Base-by-base conservation (phyloP, 2,329 filamentous ascomycete genomes). In the Paracorniculantispora psalliotae region DNA sequence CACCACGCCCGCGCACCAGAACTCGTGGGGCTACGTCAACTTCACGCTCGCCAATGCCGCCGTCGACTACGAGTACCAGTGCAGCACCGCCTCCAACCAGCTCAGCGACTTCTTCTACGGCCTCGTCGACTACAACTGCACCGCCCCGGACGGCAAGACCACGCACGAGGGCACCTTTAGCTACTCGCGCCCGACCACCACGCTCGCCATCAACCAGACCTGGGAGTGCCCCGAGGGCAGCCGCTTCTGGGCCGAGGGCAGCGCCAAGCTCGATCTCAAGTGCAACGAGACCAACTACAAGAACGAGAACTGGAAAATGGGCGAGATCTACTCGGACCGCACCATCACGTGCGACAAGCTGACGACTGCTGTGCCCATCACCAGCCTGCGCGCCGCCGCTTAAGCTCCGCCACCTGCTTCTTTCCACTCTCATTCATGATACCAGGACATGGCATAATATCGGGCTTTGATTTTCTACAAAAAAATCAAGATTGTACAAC, bases 31-130 rank as follows among this genome's bases (percentile, higher is more conserved):
- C 51, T 72, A 73, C 60, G 74, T 78, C 61, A 72, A 71, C 66
- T 83, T 83, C 71, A 78, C 75, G 61, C 70, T 82, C n/a, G 65
- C 68, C 57, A 82, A 81, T 73, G 71, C 75, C 15, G 77, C 72
- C 33, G 64, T 80, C 39, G 63, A 69, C 41, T 72, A 74, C 61
- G 64, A 62, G 23, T 67, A 72, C 47, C 53, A 55, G 35, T 83
- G 81, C 75, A 63, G 61, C 28, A 77, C 70, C 47, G 15, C 63
- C 21, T 81, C 77, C 67, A 69, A 63, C 62, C 72, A 74, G 68
- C 73, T 81, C 5, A 61, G 52, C 10, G 75, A 80, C 63, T 82
- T 80, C 67, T 83, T 81, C 71, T 80, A 79, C 67, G 80, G 78
- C 64, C 75, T 67, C 53, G 19, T 74, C 35, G 54, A 64, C 47